A percentile compares a stretch with the other conserved stretches of the same genome.
phyloP scores from a whole-genome alignment of 305 asterid species.

The Andrographis paniculata region DNA sequence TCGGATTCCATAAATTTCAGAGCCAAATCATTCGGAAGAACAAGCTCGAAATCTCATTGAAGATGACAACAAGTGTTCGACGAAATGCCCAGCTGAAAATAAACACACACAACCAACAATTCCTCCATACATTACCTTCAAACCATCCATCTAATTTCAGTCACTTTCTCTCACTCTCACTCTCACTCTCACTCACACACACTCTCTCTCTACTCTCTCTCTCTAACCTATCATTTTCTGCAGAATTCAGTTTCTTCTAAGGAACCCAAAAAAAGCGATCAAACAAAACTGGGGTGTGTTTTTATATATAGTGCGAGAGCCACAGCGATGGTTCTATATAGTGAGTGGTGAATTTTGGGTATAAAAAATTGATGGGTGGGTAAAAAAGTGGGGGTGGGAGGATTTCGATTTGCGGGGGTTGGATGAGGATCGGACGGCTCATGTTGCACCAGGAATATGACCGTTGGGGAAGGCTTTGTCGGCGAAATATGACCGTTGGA shows the following conservation, averaged over 20 bases:
- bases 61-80: slow-evolving; percentile 20
- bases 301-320: slow-evolving; percentile 27
- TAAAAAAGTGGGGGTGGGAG: slow-evolving; percentile 23
- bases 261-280: slow-evolving; percentile 59
- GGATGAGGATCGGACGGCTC: slow-evolving; percentile 47
- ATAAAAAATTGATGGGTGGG: slow-evolving; percentile 23
- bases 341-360: slow-evolving; percentile 19
- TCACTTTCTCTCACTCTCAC: slow-evolving; percentile 14
- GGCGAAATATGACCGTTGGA: slow-evolving; percentile 74
- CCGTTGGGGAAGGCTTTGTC: slow-evolving; percentile 61
- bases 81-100: slow-evolving; percentile 29
- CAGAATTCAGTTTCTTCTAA: slow-evolving; percentile 21
- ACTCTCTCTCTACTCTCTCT: neutral
- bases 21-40: slow-evolving; percentile 26
- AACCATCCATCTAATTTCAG: slow-evolving; percentile 22
- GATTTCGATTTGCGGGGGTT: slow-evolving; percentile 29
- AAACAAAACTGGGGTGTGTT: slow-evolving; percentile 24
- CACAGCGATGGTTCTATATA: slow-evolving; percentile 10
- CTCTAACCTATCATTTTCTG: too few relatives aligned
- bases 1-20: slow-evolving; percentile 77
- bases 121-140: slow-evolving; percentile 20
- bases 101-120: slow-evolving; percentile 18
- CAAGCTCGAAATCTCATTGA: slow-evolving; percentile 21
- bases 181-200: neutral
- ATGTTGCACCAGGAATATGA: slow-evolving; percentile 28